Evolutionary conservation across 2,329 filamentous ascomycete genomes (phyloP).

Genomic region (Ophiostoma sp.): DNA sequence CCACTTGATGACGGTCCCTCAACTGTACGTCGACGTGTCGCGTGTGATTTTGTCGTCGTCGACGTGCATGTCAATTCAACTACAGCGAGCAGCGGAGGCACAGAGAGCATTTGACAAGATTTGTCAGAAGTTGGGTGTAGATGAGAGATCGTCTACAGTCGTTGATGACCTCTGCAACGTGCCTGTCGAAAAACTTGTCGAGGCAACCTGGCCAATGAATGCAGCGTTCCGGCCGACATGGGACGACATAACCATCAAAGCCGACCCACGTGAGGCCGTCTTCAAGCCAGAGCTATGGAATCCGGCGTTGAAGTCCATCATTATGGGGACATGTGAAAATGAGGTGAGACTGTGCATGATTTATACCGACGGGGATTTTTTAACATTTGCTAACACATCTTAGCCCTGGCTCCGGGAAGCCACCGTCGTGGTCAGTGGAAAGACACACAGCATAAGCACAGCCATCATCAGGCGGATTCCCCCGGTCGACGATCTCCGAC

Average conservation of each 20-base stretch:
- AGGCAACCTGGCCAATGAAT: neutral
- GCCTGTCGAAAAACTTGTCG: constrained; percentile 3
- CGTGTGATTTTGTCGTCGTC: constrained; percentile 15
- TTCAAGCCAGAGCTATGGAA: constrained; percentile 13
- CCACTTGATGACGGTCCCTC: neutral
- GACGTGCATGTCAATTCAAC: constrained; percentile 15
- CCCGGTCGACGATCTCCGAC: neutral
- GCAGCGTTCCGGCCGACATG: constrained; percentile 6
- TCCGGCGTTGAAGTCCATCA: neutral
- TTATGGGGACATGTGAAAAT: constrained; percentile 19
- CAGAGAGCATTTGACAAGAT: constrained; percentile 8
- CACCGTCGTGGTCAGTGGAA: neutral
- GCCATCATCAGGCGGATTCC: neutral
- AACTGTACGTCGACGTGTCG: constrained; percentile 11
- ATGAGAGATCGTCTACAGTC: neutral
- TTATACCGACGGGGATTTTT: neutral
- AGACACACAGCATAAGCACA: neutral
- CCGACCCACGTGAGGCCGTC: neutral
- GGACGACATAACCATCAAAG: constrained; percentile 17
- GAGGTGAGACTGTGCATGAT: constrained; percentile 4
- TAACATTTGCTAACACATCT: neutral
- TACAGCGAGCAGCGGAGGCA: constrained; percentile 3
- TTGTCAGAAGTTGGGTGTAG: neutral
- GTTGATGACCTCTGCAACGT: neutral
- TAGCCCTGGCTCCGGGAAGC: neutral